Evolutionary conservation across 768 basidiomycete genomes (phyloP), one percentile per base, ranked within the genome.

Genomic region (Podaxis carcinomalis): DNA sequence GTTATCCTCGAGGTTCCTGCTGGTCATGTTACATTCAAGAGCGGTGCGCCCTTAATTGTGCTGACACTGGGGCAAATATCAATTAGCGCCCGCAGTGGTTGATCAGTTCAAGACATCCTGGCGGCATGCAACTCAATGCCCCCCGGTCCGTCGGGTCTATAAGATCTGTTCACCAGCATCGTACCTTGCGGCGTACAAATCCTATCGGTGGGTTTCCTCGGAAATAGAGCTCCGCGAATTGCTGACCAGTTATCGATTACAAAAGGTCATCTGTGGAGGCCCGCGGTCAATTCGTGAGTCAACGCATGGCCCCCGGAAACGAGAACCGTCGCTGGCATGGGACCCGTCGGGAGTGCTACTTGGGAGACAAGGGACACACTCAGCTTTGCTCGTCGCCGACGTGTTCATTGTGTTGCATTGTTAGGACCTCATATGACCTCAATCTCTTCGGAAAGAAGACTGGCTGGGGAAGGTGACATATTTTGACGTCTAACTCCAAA

Each of bases 311-410:
- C 4, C 72, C 82, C 28, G 88, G 88, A 32, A 89, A 89, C 64
- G 87, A 89, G 70, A 87, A 88, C 64, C 83, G 88, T 32, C 82
- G 88, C 21, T 90, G 87, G 87, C 88, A 90, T 68, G 88, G 89
- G 19, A 90, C 88, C 10, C 79, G 80, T 37, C 77, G 88, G 16
- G 78, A 83, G 51, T 90, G 88, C 70, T 82, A 78, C 49, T 69
- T 89, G 1, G 87, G 87, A 6, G 86, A 89, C 67, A 82, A 79
- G 28, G 86, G 87, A 5, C 78, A 83, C 39, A 75, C 78, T 1
- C 74, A 74, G 50, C 77, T 85, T 39, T 89, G 88, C 68, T 67
- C 79, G n/a, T 81, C 83, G 7, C 49, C 75, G 1, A 80, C 77
- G 13, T 90, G 88, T 64, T 81, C 85, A 1, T 73, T 90, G 46